phyloP scores from a whole-genome alignment of 2,329 filamentous ascomycete species.

The Fusarium veterinarium region DNA sequence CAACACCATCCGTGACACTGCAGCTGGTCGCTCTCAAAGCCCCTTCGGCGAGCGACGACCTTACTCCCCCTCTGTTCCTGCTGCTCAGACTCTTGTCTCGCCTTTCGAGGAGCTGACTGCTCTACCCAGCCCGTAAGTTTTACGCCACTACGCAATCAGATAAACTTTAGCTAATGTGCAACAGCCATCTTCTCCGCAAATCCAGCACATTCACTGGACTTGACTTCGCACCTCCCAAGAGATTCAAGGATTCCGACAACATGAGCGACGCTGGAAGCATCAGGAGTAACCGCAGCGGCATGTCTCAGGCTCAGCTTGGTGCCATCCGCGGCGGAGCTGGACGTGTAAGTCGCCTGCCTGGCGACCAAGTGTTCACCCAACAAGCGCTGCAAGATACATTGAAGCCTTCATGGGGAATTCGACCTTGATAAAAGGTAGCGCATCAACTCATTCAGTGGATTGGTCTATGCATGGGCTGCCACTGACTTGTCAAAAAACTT shows the following conservation, averaged over 20 bases:
- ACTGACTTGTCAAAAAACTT: constrained; percentile 13
- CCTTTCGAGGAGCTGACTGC: constrained; percentile 87
- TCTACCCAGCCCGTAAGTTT: constrained; percentile 90
- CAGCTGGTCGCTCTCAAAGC: constrained; percentile 75
- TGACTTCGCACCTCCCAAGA: constrained; percentile 83
- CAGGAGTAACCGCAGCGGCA: constrained; percentile 73
- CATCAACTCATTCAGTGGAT: constrained; percentile 4
- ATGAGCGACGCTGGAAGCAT: constrained; percentile 77
- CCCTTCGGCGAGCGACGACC: constrained; percentile 73
- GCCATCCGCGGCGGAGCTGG: constrained; percentile 87
- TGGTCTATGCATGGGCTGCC: constrained; percentile 5
- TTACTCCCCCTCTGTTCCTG: constrained; percentile 78
- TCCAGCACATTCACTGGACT: constrained; percentile 81
- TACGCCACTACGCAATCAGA: background rate
- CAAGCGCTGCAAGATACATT: constrained; percentile 72
- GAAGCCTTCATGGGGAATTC: constrained; percentile 70
- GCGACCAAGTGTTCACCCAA: constrained; percentile 82
- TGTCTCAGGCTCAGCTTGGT: constrained; percentile 75
- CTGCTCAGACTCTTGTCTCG: constrained; percentile 81
- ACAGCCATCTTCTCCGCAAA: constrained; percentile 77
- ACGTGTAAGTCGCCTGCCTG: constrained; percentile 85
- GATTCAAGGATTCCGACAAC: constrained; percentile 72
- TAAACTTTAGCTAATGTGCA: constrained; percentile 41
- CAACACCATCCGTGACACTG: constrained; percentile 71
- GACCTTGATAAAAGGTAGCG: constrained; percentile 49